phyloP scores from a whole-genome alignment of 2,329 filamentous ascomycete species.

The Beauveria australis region DNA sequence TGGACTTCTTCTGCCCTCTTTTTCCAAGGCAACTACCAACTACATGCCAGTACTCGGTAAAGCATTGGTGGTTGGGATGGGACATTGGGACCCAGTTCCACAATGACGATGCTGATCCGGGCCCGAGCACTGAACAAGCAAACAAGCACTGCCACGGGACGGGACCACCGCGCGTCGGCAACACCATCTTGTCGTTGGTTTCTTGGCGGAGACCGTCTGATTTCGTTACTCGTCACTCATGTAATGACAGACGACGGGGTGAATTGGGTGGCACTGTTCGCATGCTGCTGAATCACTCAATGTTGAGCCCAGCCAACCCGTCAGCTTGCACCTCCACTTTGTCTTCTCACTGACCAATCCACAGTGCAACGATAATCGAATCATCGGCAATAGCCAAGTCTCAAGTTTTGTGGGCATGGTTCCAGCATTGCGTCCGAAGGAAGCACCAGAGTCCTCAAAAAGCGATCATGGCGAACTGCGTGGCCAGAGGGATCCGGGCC shows the following conservation, averaged over 20 bases:
- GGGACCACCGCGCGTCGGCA: neutral
- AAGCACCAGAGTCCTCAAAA: too few relatives aligned
- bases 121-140: neutral
- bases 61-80: neutral
- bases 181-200: neutral
- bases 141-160: constrained; percentile 3
- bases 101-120: neutral
- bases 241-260: too few relatives aligned
- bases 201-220: too few relatives aligned
- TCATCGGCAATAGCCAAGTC: neutral
- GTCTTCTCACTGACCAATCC: too few relatives aligned
- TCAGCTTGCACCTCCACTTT: too few relatives aligned
- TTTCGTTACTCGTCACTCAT: too few relatives aligned
- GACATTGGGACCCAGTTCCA: constrained; percentile 1
- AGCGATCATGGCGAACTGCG: neutral
- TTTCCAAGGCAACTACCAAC: neutral
- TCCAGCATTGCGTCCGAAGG: neutral
- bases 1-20: neutral
- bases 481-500: neutral
- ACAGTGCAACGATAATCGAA: neutral
- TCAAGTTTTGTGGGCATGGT: neutral
- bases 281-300: too few relatives aligned
- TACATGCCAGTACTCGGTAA: neutral
- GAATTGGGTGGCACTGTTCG: too few relatives aligned
- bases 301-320: too few relatives aligned